Percentiles rank a stretch among this genome's conserved stretches.
Evolutionary conservation across 768 basidiomycete genomes (phyloP).

Genomic region (Pulveroboletus ravenelii): DNA sequence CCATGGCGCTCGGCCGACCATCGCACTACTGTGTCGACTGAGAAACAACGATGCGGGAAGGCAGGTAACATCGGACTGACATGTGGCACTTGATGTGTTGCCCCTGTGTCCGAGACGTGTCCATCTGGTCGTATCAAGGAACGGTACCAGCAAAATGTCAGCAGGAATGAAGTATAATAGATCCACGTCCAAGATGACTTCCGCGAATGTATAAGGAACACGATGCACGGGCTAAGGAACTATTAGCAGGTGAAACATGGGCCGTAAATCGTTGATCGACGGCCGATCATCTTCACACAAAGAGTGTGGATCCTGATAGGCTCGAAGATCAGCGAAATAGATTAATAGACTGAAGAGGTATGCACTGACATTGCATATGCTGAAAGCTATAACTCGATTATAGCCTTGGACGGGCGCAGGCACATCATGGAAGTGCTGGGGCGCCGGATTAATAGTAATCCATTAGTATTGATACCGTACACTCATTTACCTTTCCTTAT

Average conservation of each 20-base stretch:
- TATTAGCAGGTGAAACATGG: background rate
- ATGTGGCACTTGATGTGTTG: background rate
- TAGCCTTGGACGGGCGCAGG: background rate
- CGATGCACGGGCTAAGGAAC: background rate
- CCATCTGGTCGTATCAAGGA: background rate
- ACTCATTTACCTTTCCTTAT: too few relatives aligned
- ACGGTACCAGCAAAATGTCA: background rate
- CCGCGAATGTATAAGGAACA: background rate
- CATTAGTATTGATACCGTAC: too few relatives aligned
- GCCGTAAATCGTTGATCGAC: conserved; percentile 15
- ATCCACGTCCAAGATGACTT: background rate
- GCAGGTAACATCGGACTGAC: background rate
- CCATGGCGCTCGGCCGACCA: background rate
- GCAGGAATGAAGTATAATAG: background rate
- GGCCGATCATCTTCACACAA: background rate
- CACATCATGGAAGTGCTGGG: too few relatives aligned
- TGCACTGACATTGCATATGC: too few relatives aligned
- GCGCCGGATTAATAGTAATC: too few relatives aligned
- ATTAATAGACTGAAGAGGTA: background rate
- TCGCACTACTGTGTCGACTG: background rate
- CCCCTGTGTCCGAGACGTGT: background rate
- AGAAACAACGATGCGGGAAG: background rate
- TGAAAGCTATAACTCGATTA: background rate
- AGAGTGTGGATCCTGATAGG: conserved; percentile 1
- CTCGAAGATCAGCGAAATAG: background rate